Evolutionary conservation across 2,329 filamentous ascomycete species (phyloP), one percentile per base, ranked within the genome.

Genomic region (Blastomyces silverae): DNA sequence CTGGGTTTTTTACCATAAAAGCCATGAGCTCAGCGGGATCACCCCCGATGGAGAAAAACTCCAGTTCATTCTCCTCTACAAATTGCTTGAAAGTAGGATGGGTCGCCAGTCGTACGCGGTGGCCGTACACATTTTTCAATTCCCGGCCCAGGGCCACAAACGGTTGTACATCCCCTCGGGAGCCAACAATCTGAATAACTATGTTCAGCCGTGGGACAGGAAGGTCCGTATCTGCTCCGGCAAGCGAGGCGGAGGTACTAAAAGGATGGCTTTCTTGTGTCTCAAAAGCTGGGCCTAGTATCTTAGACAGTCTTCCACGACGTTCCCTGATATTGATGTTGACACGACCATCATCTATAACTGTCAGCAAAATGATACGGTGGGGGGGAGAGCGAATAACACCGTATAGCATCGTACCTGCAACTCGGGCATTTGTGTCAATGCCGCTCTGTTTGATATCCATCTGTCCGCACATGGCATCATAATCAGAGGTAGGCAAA

Each of bases 1-100:
- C 90, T 0, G 91, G 90, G 69, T 94, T 89, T 76, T 92, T 92
- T 57, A 94, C 91, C 91, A 95, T 95, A 71, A 93, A 95, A 2
- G 91, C 90, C 89, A 91, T 92, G 55, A 91, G 79, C 71, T 89
- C 84, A 1, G 86, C 83, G 1, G 89, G 89, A 72, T 92, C 88
- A 2, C 89, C 89, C n/a, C 89, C 88, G 62, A 91, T 89, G 67
- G 79, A 84, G 75, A 89, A 91, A 75, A 91, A 92, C 70, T 92
- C 89, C 17, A 92, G 81, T 0, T 83, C 87, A 72, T 87, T 86
- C 62, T 89, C 84, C 66, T 86, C 83, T 3, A 92, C 86, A 69
- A 91, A 90, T 0, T 79, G 75, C 68, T 85, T 81, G 70, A 92
- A 92, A 1, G 82, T 85, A 3, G 83, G 76, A 71, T 92, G 89